phyloP scores from a whole-genome alignment of 192 early-diverging fungal genomes.

The Backusella westeae region DNA sequence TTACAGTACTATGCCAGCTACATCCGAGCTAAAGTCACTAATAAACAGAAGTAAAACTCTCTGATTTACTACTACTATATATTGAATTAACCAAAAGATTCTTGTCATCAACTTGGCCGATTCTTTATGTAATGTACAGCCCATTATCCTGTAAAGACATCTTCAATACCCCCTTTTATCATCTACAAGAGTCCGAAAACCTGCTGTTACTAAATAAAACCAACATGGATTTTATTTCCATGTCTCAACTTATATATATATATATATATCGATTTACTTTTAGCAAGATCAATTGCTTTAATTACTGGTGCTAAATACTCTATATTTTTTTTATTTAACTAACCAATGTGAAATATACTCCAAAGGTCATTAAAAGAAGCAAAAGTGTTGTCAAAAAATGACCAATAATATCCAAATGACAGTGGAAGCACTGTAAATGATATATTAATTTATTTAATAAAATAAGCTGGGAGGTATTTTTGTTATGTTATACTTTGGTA shows the following conservation, averaged over 20 bases:
- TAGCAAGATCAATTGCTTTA: too few species aligned
- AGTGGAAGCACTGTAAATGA: too few species aligned
- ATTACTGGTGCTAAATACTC: too few species aligned
- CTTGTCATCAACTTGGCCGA: background rate
- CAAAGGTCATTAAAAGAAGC: too few species aligned
- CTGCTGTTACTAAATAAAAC: background rate
- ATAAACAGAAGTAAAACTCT: background rate
- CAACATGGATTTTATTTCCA: background rate
- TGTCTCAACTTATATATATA: too few species aligned
- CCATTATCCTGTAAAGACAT: background rate
- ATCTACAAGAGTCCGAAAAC: background rate
- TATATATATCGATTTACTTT: background rate
- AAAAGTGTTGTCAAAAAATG: too few species aligned
- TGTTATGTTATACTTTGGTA: background rate
- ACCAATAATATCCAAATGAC: too few species aligned
- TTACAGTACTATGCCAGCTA: background rate
- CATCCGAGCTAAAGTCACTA: background rate
- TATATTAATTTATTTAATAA: too few species aligned
- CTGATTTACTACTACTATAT: background rate
- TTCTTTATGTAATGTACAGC: background rate
- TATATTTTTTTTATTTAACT: too few species aligned
- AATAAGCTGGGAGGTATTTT: background rate
- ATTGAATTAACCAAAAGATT: background rate
- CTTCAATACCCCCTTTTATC: background rate
- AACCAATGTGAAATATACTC: too few species aligned